A percentile compares a stretch with the other conserved stretches of the same genome.
phyloP scores from a whole-genome alignment of 2,329 filamentous ascomycete genomes.

The Parascedosporium putredinis region DNA sequence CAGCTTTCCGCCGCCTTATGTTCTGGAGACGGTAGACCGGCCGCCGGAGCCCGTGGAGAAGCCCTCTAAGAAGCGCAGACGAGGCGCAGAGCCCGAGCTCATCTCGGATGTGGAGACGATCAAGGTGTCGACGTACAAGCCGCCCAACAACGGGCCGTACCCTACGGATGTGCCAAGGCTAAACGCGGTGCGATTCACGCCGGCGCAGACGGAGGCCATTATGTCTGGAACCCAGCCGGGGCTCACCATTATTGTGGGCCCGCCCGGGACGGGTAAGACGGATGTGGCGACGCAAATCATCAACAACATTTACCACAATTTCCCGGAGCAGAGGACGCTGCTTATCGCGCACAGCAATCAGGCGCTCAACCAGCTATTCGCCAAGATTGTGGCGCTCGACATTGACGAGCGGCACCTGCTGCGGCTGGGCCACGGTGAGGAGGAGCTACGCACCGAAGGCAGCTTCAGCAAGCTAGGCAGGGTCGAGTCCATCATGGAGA shows the following conservation, averaged over 20 bases:
- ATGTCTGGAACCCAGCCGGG: constrained; percentile 90
- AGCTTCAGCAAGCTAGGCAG: constrained; percentile 92
- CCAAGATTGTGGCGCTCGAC: constrained; percentile 92
- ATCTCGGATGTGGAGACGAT: constrained; percentile 56
- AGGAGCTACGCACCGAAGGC: constrained; percentile 75
- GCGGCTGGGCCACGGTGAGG: constrained; percentile 87
- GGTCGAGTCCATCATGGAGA: constrained; percentile 90
- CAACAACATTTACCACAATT: constrained; percentile 98
- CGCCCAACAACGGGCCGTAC: constrained; percentile 82
- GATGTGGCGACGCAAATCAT: constrained; percentile 98
- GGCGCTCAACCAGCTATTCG: constrained; percentile 91
- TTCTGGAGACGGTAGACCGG: constrained; percentile 58
- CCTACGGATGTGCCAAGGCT: constrained; percentile 70
- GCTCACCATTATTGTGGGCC: constrained; percentile 85
- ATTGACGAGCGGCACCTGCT: constrained; percentile 93
- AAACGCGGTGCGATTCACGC: constrained; percentile 80
- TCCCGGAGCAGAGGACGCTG: constrained; percentile 81
- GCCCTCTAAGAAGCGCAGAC: constrained; percentile 76
- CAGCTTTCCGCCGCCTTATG: constrained; percentile 79
- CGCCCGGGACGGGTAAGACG: constrained; percentile 96
- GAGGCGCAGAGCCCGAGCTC: constrained; percentile 60
- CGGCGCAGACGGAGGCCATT: constrained; percentile 85
- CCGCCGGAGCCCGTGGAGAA: constrained; percentile 42
- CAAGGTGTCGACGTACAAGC: constrained; percentile 81
- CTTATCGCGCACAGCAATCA: constrained; percentile 96